Conservation (phyloP, 345 rosid species). For the Pistacia atlantica region DNA sequence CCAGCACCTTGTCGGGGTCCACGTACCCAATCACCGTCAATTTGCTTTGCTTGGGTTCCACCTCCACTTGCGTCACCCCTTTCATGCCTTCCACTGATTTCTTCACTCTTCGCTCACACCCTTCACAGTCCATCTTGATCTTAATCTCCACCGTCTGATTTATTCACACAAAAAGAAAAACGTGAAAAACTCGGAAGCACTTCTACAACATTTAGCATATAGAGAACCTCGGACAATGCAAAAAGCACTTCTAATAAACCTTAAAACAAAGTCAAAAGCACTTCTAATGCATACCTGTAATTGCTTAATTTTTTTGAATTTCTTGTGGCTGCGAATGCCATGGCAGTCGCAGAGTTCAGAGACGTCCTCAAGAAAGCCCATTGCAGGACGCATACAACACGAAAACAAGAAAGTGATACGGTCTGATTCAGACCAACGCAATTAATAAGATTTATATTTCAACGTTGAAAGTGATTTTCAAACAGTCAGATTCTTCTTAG, state of each 20-base stretch:
- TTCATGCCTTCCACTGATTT: constrained; percentile 61
- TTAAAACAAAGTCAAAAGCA: neutral
- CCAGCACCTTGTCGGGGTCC: constrained; percentile 54
- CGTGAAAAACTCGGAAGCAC: neutral
- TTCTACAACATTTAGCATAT: neutral
- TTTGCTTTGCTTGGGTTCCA: constrained; percentile 56
- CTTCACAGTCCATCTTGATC: constrained; percentile 67
- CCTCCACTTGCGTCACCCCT: constrained; percentile 55
- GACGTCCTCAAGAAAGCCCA: constrained; percentile 15
- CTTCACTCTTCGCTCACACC: constrained; percentile 65
- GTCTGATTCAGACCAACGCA: neutral
- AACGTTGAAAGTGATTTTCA: too few species aligned
- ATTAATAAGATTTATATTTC: too few species aligned
- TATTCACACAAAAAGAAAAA: neutral
- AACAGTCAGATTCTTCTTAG: too few species aligned
- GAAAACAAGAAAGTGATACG: neutral
- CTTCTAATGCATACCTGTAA: constrained; percentile 16
- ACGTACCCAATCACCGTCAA: constrained; percentile 68
- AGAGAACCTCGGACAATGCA: neutral
- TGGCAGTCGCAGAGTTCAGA: constrained; percentile 16
- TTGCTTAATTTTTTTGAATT: constrained; percentile 15
- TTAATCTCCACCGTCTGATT: constrained; percentile 68
- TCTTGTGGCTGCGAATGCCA: neutral
- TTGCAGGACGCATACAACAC: neutral
- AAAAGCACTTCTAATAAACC: neutral